Conservation (phyloP, 257 asterid genomes). For the Solanum virginianum region DNA sequence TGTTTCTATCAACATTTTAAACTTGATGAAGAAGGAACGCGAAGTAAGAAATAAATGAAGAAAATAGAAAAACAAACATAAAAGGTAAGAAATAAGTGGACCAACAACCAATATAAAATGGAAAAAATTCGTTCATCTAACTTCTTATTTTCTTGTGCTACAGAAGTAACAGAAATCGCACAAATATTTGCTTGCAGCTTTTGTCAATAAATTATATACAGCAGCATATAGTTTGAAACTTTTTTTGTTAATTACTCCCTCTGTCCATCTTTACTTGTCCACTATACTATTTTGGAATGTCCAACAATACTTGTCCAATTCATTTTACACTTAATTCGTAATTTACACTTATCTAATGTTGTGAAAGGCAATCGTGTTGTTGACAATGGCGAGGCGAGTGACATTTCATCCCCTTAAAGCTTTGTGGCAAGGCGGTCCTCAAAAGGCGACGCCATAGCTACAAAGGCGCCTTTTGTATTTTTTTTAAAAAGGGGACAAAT, state of each 20-base stretch:
- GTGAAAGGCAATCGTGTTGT: too few species aligned
- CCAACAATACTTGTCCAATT: too few species aligned
- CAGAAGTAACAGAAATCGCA: neutral
- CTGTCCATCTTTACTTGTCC: too few species aligned
- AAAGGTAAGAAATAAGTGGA: neutral
- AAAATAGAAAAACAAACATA: neutral
- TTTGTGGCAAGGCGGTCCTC: too few species aligned
- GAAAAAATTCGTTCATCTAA: neutral
- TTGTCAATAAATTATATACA: neutral
- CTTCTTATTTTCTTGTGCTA: neutral
- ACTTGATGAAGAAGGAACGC: neutral
- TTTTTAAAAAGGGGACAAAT: too few species aligned
- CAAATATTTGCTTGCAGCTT: neutral
- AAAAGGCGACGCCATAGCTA: too few species aligned
- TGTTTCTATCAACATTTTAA: neutral
- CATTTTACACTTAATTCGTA: too few species aligned
- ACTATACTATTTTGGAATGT: too few species aligned
- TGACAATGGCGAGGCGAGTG: too few species aligned
- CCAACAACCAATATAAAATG: neutral
- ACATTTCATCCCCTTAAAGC: too few species aligned
- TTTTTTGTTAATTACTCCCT: neutral
- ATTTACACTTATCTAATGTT: too few species aligned
- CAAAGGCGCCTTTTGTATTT: too few species aligned
- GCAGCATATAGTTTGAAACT: neutral
- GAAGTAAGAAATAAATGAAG: neutral